Percentiles rank a stretch among this genome's conserved stretches.
phyloP scores from a whole-genome alignment of 2,329 filamentous ascomycete genomes.

The Verticillium albo-atrum region DNA sequence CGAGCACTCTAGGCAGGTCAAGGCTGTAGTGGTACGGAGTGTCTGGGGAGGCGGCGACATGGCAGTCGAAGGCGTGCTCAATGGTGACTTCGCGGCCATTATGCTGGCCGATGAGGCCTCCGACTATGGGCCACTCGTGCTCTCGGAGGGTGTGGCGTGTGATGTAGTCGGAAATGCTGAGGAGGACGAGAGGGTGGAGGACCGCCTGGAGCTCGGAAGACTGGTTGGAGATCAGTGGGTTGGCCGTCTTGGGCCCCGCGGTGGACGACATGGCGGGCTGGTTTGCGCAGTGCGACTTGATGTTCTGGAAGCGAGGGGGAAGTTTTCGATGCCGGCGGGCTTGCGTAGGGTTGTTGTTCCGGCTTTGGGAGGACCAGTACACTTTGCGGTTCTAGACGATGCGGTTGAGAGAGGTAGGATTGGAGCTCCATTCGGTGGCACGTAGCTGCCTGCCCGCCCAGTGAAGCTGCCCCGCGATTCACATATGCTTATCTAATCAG shows the following conservation, averaged over 20 bases:
- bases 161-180: slow-evolving; percentile 96
- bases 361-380: too few species aligned
- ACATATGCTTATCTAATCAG: too few species aligned
- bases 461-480: too few species aligned
- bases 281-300: background rate
- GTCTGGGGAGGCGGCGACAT: slow-evolving; percentile 39
- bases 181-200: slow-evolving; percentile 88
- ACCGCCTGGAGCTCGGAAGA: slow-evolving; percentile 73
- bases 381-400: too few species aligned
- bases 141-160: slow-evolving; percentile 80
- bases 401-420: too few species aligned
- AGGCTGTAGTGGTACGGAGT: slow-evolving; percentile 57
- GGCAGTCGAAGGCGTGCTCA: slow-evolving; percentile 88
- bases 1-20: slow-evolving; percentile 67
- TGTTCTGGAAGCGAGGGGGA: too few species aligned
- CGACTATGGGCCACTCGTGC: slow-evolving; percentile 72
- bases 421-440: too few species aligned
- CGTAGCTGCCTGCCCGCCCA: too few species aligned
- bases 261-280: slow-evolving; percentile 12
- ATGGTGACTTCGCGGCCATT: slow-evolving; percentile 87
- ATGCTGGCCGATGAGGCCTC: slow-evolving; percentile 86
- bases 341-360: too few species aligned
- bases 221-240: slow-evolving; percentile 60
- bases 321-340: too few species aligned
- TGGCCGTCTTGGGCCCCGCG: slow-evolving; percentile 44